Conservation (phyloP, 305 asterid species). For the Solanum chacoense region DNA sequence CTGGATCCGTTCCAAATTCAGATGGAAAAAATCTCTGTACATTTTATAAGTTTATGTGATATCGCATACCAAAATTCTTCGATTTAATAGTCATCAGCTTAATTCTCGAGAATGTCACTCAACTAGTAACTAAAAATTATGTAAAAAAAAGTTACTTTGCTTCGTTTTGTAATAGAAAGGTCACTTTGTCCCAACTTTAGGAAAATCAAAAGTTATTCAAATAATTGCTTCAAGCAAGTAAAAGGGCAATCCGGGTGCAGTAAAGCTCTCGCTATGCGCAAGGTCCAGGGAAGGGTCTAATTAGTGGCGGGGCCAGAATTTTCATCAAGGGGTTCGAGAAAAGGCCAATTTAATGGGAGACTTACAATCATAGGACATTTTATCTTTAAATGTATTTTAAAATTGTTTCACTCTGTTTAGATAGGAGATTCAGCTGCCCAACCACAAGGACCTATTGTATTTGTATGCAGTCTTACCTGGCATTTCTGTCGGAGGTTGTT, state of each 20-base stretch:
- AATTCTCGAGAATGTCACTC: neutral
- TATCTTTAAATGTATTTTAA: too few relatives aligned
- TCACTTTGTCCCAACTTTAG: neutral
- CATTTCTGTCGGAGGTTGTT: fast-evolving
- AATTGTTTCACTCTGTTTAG: neutral
- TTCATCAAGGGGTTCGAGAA: neutral
- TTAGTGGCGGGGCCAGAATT: fast-evolving
- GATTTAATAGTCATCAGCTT: neutral
- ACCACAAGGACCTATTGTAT: neutral
- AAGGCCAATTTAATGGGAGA: neutral
- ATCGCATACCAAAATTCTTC: neutral
- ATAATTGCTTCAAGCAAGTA: neutral
- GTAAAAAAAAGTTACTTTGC: neutral
- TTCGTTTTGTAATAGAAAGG: neutral
- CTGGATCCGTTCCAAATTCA: constrained; percentile 68
- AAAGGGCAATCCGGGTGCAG: fast-evolving
- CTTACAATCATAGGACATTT: too few relatives aligned
- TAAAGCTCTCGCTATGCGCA: neutral
- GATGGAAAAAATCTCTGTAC: constrained; percentile 77
- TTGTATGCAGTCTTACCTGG: neutral
- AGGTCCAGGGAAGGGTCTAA: neutral
- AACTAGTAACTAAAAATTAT: neutral
- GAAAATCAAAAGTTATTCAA: neutral
- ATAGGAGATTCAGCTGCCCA: neutral
- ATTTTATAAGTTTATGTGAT: neutral